Conservation (phyloP, 2,329 filamentous ascomycete genomes). For the Colletotrichum salicis region DNA sequence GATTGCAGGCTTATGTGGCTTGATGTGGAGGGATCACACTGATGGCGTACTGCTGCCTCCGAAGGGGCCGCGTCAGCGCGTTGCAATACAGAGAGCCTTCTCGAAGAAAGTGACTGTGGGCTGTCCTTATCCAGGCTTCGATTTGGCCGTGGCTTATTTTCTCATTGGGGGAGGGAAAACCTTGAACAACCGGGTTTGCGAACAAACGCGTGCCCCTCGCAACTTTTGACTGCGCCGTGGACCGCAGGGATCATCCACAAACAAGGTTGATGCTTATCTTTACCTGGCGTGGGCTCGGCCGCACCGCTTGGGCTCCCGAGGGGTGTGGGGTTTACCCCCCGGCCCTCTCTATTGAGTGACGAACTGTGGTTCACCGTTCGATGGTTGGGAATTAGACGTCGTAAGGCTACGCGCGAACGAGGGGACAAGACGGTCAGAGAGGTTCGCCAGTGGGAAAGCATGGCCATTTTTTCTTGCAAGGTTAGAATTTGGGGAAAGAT, state of each 20-base stretch:
- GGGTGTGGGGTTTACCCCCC: conserved; percentile 1
- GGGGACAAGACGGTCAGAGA: not conserved
- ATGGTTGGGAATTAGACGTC: conserved; percentile 5
- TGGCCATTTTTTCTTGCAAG: not conserved
- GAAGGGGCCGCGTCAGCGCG: conserved; percentile 29
- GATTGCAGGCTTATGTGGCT: conserved; percentile 1
- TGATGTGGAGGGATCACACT: conserved; percentile 6
- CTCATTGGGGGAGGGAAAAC: not conserved
- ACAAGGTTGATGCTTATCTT: conserved; percentile 32
- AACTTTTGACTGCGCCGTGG: conserved; percentile 6
- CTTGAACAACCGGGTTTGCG: not conserved
- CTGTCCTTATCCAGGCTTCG: not conserved
- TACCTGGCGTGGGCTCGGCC: conserved; percentile 20
- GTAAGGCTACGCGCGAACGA: conserved; percentile 33
- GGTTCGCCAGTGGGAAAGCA: conserved; percentile 10
- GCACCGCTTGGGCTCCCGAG: conserved; percentile 18
- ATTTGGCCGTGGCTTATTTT: conserved; percentile 5
- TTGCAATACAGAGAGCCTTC: conserved; percentile 21
- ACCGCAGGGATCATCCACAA: conserved; percentile 7
- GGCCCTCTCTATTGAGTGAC: conserved; percentile 5
- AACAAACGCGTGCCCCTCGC: conserved; percentile 11
- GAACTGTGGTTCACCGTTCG: conserved; percentile 27
- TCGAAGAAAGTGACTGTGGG: not conserved
- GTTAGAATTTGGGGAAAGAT: not conserved
- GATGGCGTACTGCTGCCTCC: conserved; percentile 27